Conservation (phyloP, 768 basidiomycete species). For the Pleurotus tuoliensis region DNA sequence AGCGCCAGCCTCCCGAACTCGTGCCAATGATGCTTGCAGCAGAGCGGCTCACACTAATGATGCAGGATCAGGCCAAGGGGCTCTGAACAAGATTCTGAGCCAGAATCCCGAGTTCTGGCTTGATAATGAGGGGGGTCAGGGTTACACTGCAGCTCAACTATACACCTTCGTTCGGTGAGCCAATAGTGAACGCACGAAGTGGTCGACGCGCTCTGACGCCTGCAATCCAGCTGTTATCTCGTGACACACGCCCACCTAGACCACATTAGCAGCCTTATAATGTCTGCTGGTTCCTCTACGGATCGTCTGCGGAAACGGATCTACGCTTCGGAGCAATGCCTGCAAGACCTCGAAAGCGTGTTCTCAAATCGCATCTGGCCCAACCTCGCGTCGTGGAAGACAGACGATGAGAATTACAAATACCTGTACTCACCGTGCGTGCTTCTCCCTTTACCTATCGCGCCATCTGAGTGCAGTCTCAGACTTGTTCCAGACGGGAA, state of each 20-base stretch:
- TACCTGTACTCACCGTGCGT: slow-evolving; percentile 66
- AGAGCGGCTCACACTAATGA: not conserved
- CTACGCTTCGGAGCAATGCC: slow-evolving; percentile 53
- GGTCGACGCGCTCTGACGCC: not conserved
- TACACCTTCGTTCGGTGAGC: slow-evolving; percentile 52
- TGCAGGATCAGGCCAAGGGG: slow-evolving; percentile 83
- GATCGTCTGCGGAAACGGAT: slow-evolving; percentile 59
- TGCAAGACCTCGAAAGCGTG: slow-evolving; percentile 65
- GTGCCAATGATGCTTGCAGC: no score
- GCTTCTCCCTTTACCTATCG: slow-evolving; percentile 10
- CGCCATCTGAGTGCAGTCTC: slow-evolving; percentile 8
- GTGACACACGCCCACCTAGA: slow-evolving; percentile 91
- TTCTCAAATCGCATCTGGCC: slow-evolving; percentile 87
- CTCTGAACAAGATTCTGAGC: slow-evolving; percentile 58
- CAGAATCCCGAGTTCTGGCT: slow-evolving; percentile 54
- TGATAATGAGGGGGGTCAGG: slow-evolving; percentile 11
- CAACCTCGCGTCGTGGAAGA: slow-evolving; percentile 71
- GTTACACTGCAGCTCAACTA: slow-evolving; percentile 42
- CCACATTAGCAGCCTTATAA: slow-evolving; percentile 77
- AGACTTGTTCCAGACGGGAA: slow-evolving; percentile 50
- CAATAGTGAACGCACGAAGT: not conserved
- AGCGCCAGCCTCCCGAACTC: slow-evolving; percentile 15
- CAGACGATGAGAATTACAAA: slow-evolving; percentile 53
- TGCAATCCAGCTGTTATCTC: slow-evolving; percentile 65
- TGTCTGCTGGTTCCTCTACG: slow-evolving; percentile 74